phyloP scores from a whole-genome alignment of 768 basidiomycete genomes.

The Solioccasus polychromus region DNA sequence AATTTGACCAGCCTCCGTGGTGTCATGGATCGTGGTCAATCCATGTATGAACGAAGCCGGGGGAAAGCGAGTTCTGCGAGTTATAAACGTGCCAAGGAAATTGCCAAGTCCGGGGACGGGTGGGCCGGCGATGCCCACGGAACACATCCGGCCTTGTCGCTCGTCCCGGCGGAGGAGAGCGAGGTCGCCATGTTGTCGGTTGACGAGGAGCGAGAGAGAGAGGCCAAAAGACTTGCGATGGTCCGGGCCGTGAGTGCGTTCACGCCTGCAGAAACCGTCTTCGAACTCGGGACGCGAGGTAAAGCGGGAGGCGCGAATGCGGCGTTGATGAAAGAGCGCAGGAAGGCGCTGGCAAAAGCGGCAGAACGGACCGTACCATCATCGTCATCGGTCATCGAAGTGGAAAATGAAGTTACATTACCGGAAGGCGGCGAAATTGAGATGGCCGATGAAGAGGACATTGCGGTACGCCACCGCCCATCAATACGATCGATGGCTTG shows the following conservation, averaged over 20 bases:
- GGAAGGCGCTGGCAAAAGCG: constrained; percentile 73
- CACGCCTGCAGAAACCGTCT: constrained; percentile 83
- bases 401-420: constrained; percentile 32
- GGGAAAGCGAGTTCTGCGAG: constrained; percentile 84
- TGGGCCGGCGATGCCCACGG: constrained; percentile 65
- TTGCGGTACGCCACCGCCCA: constrained; percentile 50
- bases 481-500: background rate
- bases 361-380: constrained; percentile 41
- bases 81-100: constrained; percentile 87
- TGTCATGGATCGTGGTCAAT: constrained; percentile 86
- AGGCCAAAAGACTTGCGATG: constrained; percentile 57
- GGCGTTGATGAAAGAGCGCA: constrained; percentile 82
- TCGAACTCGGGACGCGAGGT: constrained; percentile 82
- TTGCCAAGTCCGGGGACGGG: constrained; percentile 62
- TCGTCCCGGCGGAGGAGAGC: constrained; percentile 37
- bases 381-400: constrained; percentile 33
- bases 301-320: constrained; percentile 54
- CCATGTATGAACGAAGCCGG: constrained; percentile 92
- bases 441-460: constrained; percentile 79
- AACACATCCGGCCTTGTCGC: constrained; percentile 63
- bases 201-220: constrained; percentile 36
- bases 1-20: constrained; percentile 64
- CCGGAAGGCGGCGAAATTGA: constrained; percentile 40
- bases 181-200: background rate
- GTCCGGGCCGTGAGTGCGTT: constrained; percentile 79